Evolutionary conservation across 2,329 filamentous ascomycete species (phyloP).

Genomic region (Alternaria triticina): DNA sequence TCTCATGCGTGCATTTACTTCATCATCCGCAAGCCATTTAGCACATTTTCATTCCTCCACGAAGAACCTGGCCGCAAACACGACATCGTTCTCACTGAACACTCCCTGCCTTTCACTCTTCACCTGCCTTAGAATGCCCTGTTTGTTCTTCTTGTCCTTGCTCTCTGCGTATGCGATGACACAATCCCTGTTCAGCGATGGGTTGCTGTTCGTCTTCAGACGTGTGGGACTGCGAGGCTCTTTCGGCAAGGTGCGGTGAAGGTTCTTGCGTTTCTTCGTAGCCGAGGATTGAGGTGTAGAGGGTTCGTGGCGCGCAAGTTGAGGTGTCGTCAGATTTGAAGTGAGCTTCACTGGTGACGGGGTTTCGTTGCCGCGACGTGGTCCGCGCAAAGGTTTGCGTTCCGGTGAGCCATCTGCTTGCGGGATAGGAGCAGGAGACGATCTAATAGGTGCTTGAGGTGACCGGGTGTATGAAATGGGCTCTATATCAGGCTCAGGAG

Average conservation of each 20-base stretch:
- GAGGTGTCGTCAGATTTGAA: background rate
- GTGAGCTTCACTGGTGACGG: background rate
- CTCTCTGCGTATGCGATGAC: conserved; percentile 44
- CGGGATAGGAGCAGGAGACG: background rate
- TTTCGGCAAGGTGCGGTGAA: background rate
- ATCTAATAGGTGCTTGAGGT: background rate
- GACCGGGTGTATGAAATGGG: background rate
- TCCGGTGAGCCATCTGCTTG: conserved; percentile 17
- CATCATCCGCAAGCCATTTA: background rate
- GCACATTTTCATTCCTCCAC: conserved; percentile 19
- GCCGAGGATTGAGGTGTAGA: background rate
- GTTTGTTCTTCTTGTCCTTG: conserved; percentile 17
- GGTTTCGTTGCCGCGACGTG: background rate
- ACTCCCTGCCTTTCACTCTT: conserved; percentile 47
- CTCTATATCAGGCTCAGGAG: conserved; percentile 8
- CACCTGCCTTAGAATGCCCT: conserved; percentile 47
- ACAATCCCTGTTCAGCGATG: conserved; percentile 41
- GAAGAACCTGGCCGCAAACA: conserved; percentile 53
- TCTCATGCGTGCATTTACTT: background rate
- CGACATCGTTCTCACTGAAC: conserved; percentile 51
- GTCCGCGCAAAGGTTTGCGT: background rate
- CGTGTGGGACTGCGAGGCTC: conserved; percentile 14
- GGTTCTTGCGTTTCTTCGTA: conserved; percentile 19
- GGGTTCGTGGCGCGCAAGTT: background rate
- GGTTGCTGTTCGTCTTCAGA: conserved; percentile 35